Evolutionary conservation across 441 rosid species (phyloP), one percentile per base, ranked within the genome.

Genomic region (Erysimum cheiri): DNA sequence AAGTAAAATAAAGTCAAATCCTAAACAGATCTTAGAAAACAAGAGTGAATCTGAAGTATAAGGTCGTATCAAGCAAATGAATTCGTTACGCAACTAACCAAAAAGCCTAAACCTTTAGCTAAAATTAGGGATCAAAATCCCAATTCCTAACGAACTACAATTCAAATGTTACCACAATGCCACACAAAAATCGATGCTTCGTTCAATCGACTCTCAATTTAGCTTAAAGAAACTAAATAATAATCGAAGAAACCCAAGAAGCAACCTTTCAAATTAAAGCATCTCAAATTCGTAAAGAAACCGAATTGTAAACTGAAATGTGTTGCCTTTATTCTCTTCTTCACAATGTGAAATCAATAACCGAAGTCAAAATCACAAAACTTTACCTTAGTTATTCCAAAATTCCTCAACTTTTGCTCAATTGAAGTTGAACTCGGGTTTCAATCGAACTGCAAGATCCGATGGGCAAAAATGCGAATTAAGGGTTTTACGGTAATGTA

Each of bases 311-410:
- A 7, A 58, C 46, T 53, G 12, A 44, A 43, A 52, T 43, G 57
- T 17, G 46, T 26, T 26, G 69, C 39, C 57, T 0, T 49, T 19
- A 35, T 24, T 36, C 7, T 71, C 31, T 36, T n/a, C 12, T 43
- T 31, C 7, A 52, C 56, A 67, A 72, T 67, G 63, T 41, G 60
- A 22, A 61, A 52, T 32, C 72, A 28, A 67, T 11, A 60, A 40
- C 33, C 10, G 2, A 67, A 73, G 68, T 67, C 64, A 56, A 64
- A 67, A 60, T 60, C 53, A 67, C 29, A 53, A 14, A 41, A 60
- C 9, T 40, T 17, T 4, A 74, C 73, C 69, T 60, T 31, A 11
- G 0, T 41, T 31, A 2, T 15, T 37, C 4, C 5, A 1, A 40
- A 55, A 60, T 24, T 26, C 19, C 13, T 69, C 67, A 0, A 49